A percentile compares a stretch with the other conserved stretches of the same genome.
Conservation (phyloP, 177 flowering plant genomes). For the Vitis hybrid region DNA sequence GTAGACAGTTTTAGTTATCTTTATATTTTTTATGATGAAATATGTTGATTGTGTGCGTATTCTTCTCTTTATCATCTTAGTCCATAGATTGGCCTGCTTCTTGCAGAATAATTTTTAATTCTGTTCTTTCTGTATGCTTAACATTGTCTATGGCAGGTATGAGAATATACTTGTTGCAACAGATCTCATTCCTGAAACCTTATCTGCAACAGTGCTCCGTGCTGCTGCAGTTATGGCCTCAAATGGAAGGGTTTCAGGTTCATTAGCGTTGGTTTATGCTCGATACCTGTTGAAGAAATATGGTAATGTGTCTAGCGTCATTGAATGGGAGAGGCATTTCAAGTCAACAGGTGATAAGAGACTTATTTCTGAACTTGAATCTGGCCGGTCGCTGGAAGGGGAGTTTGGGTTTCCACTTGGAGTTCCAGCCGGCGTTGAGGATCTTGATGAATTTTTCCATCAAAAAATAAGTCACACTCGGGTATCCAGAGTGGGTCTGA, state of each 20-base stretch:
- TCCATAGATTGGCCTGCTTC: constrained; percentile 1
- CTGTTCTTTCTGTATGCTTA: constrained; percentile 2
- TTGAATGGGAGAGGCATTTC: constrained; percentile 83
- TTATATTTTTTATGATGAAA: background rate
- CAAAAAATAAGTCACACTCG: constrained; percentile 68
- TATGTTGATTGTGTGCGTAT: too few species aligned
- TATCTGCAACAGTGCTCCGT: constrained; percentile 68
- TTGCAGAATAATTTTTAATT: background rate
- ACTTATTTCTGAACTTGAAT: constrained; percentile 83
- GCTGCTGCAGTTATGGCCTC: constrained; percentile 51
- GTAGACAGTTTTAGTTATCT: background rate
- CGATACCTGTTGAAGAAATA: constrained; percentile 71
- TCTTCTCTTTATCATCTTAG: background rate
- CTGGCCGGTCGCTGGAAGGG: constrained; percentile 63
- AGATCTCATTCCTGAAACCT: constrained; percentile 83
- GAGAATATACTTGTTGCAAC: constrained; percentile 70
- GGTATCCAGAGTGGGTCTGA: constrained; percentile 66
- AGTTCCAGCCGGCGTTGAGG: constrained; percentile 75
- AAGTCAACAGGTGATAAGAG: constrained; percentile 78
- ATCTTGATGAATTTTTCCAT: constrained; percentile 79
- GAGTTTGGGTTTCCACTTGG: constrained; percentile 71
- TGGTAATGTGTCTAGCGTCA: constrained; percentile 60
- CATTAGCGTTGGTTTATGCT: constrained; percentile 64
- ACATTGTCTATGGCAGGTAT: constrained; percentile 56
- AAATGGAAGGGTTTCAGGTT: constrained; percentile 68